Base-by-base conservation (phyloP, 2,329 filamentous ascomycete species). In the Neoarthrinium moseri region DNA sequence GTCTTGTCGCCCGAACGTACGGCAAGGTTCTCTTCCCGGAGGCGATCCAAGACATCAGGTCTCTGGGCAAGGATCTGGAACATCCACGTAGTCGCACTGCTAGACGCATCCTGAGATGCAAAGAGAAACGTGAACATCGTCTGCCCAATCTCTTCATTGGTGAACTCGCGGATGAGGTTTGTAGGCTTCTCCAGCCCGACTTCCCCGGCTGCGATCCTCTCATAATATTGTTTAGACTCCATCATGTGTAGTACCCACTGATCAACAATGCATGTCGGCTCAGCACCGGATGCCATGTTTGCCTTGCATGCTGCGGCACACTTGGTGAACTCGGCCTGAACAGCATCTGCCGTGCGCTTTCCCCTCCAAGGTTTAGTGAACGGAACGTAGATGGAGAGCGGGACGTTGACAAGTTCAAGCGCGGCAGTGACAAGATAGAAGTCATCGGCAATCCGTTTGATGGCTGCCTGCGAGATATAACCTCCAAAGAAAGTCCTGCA, bases 401-500 rank as follows among this genome's bases (percentile, higher is more conserved):
- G 87, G 57, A 91, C 82, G 67, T 91, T 91, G 70, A 91, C 87
- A 18, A 91, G 76, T 64, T 91, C 87, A 34, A 91, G 76, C 1
- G 88, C 87, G 18, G 83, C 87, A 4, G 87, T 91, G 56, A 87
- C 86, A 49, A 83, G 74, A 65, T 89, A 91, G 65, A 87, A 91
- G 65, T 91, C 87, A 58, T 90, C 82, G 15, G 87, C 84, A 47
- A 91, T 87, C 63, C 78, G 84, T 71, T 87, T 84, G 47, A 91
- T 80, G 4, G 80, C 77, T 49, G 82, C 79, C 34, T 89, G 79
- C 7, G 80, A 81, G 65, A 90, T 89, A 70, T 91, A 91, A 67
- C 89, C 79, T 20, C 88, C 87, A 37, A 90, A 86, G 59, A 91
- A 91, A 7, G 87, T 91, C 38, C 87, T 80, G 69, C 86, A 89